Evolutionary conservation across 306 rosid species (phyloP), one percentile per base, ranked within the genome.

Genomic region (Vigna radiata): DNA sequence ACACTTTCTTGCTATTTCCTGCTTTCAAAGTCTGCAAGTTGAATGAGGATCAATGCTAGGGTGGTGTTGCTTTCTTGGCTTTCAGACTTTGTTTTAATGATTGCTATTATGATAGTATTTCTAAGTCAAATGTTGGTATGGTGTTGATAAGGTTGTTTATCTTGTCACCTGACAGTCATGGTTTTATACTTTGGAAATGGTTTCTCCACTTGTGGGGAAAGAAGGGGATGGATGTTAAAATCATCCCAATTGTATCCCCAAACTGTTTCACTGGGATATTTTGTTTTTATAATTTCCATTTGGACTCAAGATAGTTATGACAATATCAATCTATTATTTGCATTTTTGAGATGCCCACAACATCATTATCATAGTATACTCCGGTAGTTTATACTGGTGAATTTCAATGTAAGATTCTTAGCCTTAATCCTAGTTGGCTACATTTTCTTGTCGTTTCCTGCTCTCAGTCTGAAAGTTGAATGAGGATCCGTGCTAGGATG

Each of bases 311-410:
- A 71, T 29, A 58, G 19, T 6, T 44, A 29, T 73, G 64, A 0
- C 21, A 27, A 47, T 65, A 79, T 76, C 59, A 62, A 27, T 71
- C 17, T 79, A 70, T 33, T 18, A 23, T 46, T 19, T 60, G 6
- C 52, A 56, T 21, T 48, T 18, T 1, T 58, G 41, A 56, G 33
- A 58, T 46, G 59, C 4, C 55, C 19, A n/a, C 13, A 25, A 37
- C 16, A 10, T 52, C 14, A 60, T 62, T 69, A 37, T 69, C 58
- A 5, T 25, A 4, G 15, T 60, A 1, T 59, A 9, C 60, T 56
- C 5, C 47, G 44, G 55, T 44, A 4, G 10, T 72, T 10, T 25
- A 9, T 8, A 6, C 43, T 48, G 9, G 68, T 72, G 33, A 66
- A 37, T 66, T 66, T 18, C 15, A 21, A 66, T 16, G 7, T 36